These are phyloP conservation scores for Backusella tarrabulga DNA, from an alignment of 192 early-diverging fungal genomes.

Conservation along the genomic window DNA sequence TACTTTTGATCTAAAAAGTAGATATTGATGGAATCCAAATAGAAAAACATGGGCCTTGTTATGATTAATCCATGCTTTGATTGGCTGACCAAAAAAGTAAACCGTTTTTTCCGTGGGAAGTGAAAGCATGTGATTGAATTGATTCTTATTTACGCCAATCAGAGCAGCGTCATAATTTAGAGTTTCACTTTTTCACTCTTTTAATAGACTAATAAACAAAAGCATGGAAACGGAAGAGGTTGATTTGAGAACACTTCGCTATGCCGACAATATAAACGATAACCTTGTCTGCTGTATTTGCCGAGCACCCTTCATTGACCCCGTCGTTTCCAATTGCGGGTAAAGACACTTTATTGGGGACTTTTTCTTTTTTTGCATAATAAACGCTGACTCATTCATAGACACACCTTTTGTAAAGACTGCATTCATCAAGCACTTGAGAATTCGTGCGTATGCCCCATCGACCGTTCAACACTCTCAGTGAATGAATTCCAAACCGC, in stretches of 20 bases:
- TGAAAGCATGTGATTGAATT: not conserved
- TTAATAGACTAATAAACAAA: not conserved
- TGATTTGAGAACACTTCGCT: constrained; percentile 17
- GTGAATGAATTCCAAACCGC: constrained; percentile 45
- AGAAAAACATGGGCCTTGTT: too few species aligned
- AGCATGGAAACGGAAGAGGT: not conserved
- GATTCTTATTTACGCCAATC: not conserved
- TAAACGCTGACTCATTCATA: constrained; percentile 9
- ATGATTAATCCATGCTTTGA: too few species aligned
- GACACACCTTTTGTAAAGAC: constrained; percentile 65
- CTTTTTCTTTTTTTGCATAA: not conserved
- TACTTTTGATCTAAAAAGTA: too few species aligned
- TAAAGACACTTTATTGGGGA: not conserved
- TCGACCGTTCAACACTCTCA: constrained; percentile 52
- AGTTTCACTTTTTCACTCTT: not conserved
- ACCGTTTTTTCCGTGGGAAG: not conserved
- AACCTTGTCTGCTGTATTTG: constrained; percentile 50
- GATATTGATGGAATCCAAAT: too few species aligned
- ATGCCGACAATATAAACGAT: constrained; percentile 27
- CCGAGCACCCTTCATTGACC: constrained; percentile 45
- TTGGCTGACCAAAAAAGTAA: too few species aligned
- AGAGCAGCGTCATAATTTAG: not conserved
- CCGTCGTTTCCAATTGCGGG: constrained; percentile 43
- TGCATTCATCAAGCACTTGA: constrained; percentile 60
- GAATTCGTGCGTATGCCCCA: constrained; percentile 49